Evolutionary conservation across 108 stramenopile species (phyloP), one percentile per base, ranked within the genome.

Genomic region (Cylindrotheca closterium): DNA sequence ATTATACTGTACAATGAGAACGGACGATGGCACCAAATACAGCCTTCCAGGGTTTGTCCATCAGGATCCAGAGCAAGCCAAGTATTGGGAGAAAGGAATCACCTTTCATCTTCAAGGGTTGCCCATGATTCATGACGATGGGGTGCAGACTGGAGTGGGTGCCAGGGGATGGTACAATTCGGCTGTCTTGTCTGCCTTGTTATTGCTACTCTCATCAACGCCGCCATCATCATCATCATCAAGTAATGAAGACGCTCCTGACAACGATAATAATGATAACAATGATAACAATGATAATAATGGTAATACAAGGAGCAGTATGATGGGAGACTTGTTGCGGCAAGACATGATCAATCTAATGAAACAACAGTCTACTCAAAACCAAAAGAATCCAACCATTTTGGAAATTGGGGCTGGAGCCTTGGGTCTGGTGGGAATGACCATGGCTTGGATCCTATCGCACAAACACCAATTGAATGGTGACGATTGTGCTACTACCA

Each of bases 131-230:
- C 25, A 30, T 8, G 59, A 60, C 2, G 37, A 3, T 46, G 31
- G 4, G n/a, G 42, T 34, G 1, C 42, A 45, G 21, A 60, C 34
- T 25, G 32, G 32, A 7, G 45, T 60, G 26, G 59, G 59, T 26
- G 59, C 59, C 1, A n/a, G 59, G 42, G 59, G 59, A 60, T 60
- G 59, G 59, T 60, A 60, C 23, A 25, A 30, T 47, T 60, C 59
- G 45, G 59, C 59, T 1, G 34, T 60, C 42, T 60, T 60, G 45
- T 25, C 33, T 42, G 59, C 59, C 42, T 33, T 57, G 56, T 22
- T 57, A 32, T 29, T 57, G 29, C 5, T 4, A 17, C 22, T 22
- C 1, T 32, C n/a, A n/a, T n/a, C n/a, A n/a, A n/a, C n/a, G n/a
- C n/a, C n/a, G n/a, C 3, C 29, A 21, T 21, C 10, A 57, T 21